Evolutionary conservation across 306 rosid species (phyloP).

Genomic region (Aeschynomene evenia): DNA sequence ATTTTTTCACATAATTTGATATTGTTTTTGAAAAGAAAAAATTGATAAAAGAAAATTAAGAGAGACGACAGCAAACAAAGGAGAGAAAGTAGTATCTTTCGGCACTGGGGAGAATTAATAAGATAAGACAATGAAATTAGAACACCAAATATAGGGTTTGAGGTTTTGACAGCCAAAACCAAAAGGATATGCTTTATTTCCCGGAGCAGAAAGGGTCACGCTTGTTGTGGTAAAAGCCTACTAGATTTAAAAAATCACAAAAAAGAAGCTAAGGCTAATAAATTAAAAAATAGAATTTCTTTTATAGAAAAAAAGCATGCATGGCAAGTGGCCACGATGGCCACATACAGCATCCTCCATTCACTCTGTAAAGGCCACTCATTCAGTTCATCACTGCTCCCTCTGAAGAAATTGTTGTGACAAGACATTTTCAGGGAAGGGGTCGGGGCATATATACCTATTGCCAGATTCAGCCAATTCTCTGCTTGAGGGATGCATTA

Average conservation of each 20-base stretch:
- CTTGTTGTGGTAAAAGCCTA: slow-evolving; percentile 38
- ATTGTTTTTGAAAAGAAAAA: too few species aligned
- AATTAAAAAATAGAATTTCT: too few species aligned
- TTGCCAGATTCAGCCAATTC: slow-evolving; percentile 44
- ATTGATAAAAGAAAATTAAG: background rate
- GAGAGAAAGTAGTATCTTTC: slow-evolving; percentile 21
- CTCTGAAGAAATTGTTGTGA: slow-evolving; percentile 31
- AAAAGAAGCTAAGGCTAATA: too few species aligned
- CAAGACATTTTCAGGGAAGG: slow-evolving; percentile 40
- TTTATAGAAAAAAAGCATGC: slow-evolving; percentile 29
- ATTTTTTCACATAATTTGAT: too few species aligned
- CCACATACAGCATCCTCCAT: slow-evolving; percentile 27
- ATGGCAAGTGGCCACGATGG: slow-evolving; percentile 28
- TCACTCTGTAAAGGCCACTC: slow-evolving; percentile 25
- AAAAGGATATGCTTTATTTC: slow-evolving; percentile 27
- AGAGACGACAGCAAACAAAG: background rate
- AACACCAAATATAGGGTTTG: background rate
- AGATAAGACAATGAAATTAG: background rate
- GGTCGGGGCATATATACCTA: slow-evolving; percentile 40
- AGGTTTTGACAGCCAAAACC: slow-evolving; percentile 20
- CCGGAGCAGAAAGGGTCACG: slow-evolving; percentile 31
- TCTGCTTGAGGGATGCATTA: slow-evolving; percentile 24
- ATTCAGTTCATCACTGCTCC: background rate
- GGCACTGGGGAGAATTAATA: slow-evolving; percentile 26
- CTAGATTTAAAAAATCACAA: too few species aligned